phyloP scores from a whole-genome alignment of 2,329 filamentous ascomycete species.

The Colletotrichum sp. region DNA sequence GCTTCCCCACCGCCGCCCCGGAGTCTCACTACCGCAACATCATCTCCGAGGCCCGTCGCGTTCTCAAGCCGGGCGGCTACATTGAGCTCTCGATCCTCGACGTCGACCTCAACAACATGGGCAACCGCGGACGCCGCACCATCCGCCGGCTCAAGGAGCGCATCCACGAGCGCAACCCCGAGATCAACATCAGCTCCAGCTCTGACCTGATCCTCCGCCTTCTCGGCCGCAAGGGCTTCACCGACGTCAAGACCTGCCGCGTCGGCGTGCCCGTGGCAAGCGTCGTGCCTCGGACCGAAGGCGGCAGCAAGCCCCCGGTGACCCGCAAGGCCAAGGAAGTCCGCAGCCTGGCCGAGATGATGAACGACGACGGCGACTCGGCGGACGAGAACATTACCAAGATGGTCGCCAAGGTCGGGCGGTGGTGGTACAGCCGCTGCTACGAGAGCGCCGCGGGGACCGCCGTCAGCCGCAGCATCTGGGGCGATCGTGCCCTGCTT shows the following conservation, averaged over 20 bases:
- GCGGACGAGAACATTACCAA: slow-evolving; percentile 88
- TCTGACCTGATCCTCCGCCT: slow-evolving; percentile 69
- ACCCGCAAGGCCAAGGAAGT: slow-evolving; percentile 43
- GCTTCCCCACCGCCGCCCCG: slow-evolving; percentile 75
- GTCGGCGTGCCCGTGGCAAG: slow-evolving; percentile 78
- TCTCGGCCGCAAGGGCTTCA: slow-evolving; percentile 73
- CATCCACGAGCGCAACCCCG: slow-evolving; percentile 65
- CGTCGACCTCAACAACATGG: slow-evolving; percentile 84
- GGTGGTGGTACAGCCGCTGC: slow-evolving; percentile 96
- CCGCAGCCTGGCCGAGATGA: slow-evolving; percentile 71
- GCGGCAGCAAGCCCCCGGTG: slow-evolving; percentile 14
- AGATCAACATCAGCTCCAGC: slow-evolving; percentile 64
- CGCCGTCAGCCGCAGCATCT: slow-evolving; percentile 67
- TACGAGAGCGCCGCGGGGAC: slow-evolving; percentile 75
- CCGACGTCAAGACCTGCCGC: slow-evolving; percentile 75
- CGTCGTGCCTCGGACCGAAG: slow-evolving; percentile 40
- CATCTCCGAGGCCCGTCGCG: slow-evolving; percentile 76
- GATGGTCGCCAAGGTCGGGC: slow-evolving; percentile 88
- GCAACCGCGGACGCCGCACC: slow-evolving; percentile 70
- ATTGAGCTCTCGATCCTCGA: slow-evolving; percentile 83
- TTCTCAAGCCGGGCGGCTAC: slow-evolving; percentile 78
- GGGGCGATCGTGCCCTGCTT: slow-evolving; percentile 76
- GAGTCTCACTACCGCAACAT: slow-evolving; percentile 74
- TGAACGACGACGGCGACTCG: slow-evolving; percentile 70
- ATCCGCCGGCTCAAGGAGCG: slow-evolving; percentile 75